Evolutionary conservation across 257 asterid genomes (phyloP).

Genomic region (Salvia rosmarinus): DNA sequence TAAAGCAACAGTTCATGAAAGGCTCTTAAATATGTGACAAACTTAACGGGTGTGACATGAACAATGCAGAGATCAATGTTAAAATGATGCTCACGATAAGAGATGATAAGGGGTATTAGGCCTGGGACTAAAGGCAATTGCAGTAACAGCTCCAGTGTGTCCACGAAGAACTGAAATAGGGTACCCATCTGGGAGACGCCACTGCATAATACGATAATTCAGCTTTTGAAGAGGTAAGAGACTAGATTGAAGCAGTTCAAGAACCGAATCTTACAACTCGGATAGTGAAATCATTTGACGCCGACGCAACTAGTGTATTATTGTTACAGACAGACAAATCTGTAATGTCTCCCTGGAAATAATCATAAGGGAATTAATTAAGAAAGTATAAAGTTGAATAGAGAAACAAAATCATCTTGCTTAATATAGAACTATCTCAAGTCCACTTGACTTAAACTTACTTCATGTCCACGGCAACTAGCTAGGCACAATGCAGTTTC

Average conservation of each 20-base stretch:
- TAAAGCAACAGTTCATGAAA: constrained; percentile 9
- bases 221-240: constrained; percentile 42
- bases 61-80: constrained; percentile 29
- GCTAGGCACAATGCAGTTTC: constrained; percentile 97
- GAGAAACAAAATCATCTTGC: constrained; percentile 22
- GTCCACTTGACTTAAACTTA: constrained; percentile 45
- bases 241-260: constrained; percentile 31
- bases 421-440: constrained; percentile 12
- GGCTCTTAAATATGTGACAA: constrained; percentile 16
- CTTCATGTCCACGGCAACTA: constrained; percentile 99
- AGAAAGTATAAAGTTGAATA: constrained; percentile 17
- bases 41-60: constrained; percentile 18
- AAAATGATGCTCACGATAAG: constrained; percentile 72
- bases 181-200: constrained; percentile 94
- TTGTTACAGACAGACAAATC: constrained; percentile 92
- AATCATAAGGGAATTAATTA: constrained; percentile 26
- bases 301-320: constrained; percentile 86
- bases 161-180: constrained; percentile 97
- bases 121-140: constrained; percentile 91
- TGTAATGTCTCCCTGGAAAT: constrained; percentile 87
- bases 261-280: constrained; percentile 82
- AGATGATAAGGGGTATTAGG: constrained; percentile 69
- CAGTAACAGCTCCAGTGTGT: constrained; percentile 93
- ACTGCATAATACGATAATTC: constrained; percentile 52
- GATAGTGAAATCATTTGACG: constrained; percentile 92